Conservation (phyloP, 805 yeast genomes). For the Wickerhamiella galacta region DNA sequence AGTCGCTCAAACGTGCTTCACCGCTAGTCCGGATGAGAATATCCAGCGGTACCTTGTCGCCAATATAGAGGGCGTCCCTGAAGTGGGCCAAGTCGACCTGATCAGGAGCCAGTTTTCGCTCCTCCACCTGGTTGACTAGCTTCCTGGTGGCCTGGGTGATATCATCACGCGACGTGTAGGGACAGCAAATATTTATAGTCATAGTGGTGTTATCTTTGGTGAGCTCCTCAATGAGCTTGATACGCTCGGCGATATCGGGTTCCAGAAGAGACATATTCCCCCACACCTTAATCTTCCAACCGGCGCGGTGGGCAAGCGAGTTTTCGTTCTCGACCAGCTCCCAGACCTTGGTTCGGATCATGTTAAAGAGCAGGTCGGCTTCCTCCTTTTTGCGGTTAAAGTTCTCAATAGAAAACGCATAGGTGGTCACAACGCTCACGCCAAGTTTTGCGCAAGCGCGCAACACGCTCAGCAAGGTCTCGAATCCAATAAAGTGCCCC, state of each 20-base stretch:
- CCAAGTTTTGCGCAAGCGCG: constrained; percentile 69
- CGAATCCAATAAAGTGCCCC: constrained; percentile 85
- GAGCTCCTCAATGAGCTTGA: constrained; percentile 42
- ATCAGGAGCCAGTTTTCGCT: constrained; percentile 10
- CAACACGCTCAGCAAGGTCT: constrained; percentile 47
- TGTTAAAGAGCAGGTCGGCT: constrained; percentile 49
- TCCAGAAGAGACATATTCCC: constrained; percentile 63
- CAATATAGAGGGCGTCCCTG: constrained; percentile 45
- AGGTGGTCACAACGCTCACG: constrained; percentile 70
- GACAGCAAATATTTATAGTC: constrained; percentile 46
- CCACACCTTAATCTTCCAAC: constrained; percentile 53
- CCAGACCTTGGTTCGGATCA: constrained; percentile 19
- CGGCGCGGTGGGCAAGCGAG: constrained; percentile 28
- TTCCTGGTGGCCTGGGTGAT: constrained; percentile 48
- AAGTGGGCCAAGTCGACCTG: constrained; percentile 35
- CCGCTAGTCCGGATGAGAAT: constrained; percentile 80
- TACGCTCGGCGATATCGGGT: constrained; percentile 45
- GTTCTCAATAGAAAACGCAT: constrained; percentile 91
- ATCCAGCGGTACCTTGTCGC: constrained; percentile 61
- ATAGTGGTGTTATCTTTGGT: constrained; percentile 36
- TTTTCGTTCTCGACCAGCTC: constrained; percentile 12
- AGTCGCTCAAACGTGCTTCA: constrained; percentile 71
- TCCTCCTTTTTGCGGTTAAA: constrained; percentile 71
- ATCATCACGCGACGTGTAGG: constrained; percentile 87
- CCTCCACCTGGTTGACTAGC: constrained; percentile 25